A percentile compares a stretch with the other conserved stretches of the same genome.
Evolutionary conservation across 179 eudicot species (phyloP).

Genomic region (Dionaea muscipula): DNA sequence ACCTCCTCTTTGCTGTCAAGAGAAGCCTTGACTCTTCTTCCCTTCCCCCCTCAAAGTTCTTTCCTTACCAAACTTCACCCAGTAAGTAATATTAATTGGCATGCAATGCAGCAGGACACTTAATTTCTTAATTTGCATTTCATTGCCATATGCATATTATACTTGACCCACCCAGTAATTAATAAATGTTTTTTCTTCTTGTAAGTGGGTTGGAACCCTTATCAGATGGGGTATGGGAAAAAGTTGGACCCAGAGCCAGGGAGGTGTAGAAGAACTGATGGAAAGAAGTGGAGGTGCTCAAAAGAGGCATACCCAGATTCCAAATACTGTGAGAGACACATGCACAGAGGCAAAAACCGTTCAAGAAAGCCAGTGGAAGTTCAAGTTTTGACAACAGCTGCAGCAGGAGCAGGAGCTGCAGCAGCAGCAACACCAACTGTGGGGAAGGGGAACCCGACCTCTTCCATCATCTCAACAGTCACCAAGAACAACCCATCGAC

Average conservation of each 20-base stretch:
- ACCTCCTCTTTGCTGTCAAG: constrained; percentile 67
- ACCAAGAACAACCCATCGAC: constrained; percentile 18
- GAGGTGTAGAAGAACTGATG: constrained; percentile 93
- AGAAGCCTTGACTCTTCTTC: constrained; percentile 57
- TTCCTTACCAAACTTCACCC: constrained; percentile 50
- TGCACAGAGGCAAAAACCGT: constrained; percentile 99
- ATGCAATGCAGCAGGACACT: no score
- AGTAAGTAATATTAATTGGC: constrained; percentile 23
- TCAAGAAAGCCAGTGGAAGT: constrained; percentile 99
- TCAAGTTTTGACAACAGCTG: constrained; percentile 11
- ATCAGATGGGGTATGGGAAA: constrained; percentile 73
- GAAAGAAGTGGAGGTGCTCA: constrained; percentile 96
- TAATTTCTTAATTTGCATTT: no score
- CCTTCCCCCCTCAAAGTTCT: constrained; percentile 31
- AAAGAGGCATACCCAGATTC: constrained; percentile 94
- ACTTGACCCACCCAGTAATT: no score
- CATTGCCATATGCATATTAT: no score
- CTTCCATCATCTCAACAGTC: constrained; percentile 21
- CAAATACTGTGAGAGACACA: constrained; percentile 93
- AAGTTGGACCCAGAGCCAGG: constrained; percentile 98
- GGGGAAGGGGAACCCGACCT: no score
- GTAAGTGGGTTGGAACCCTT: constrained; percentile 80
- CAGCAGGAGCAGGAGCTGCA: neutral
- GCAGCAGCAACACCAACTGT: neutral
- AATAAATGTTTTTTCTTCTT: no score